Conservation (phyloP, 805 yeast genomes). For the Ogataea minuta region DNA sequence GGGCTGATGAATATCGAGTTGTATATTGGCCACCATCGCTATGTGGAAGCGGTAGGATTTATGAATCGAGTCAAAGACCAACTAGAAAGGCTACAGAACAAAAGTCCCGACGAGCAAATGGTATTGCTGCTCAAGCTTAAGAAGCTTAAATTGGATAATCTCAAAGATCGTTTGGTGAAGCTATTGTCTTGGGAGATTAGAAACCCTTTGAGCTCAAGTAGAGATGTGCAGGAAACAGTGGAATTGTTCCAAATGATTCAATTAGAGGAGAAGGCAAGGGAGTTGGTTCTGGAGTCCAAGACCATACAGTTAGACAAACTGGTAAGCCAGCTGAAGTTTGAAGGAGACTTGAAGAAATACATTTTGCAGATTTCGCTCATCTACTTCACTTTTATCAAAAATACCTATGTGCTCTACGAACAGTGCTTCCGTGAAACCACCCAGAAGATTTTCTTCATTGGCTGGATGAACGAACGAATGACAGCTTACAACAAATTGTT, state of each 20-base stretch:
- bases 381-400: conserved; percentile 56
- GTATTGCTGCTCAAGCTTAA: conserved; percentile 13
- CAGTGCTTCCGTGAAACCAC: conserved; percentile 41
- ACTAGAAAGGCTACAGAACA: conserved; percentile 16
- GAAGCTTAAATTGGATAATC: conserved; percentile 26
- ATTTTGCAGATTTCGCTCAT: conserved; percentile 62
- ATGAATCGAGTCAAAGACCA: conserved; percentile 25
- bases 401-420: conserved; percentile 55
- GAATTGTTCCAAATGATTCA: conserved; percentile 39
- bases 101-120: conserved; percentile 22
- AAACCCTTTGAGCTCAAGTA: conserved; percentile 18
- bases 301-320: conserved; percentile 46
- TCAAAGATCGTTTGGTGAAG: conserved; percentile 22
- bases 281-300: conserved; percentile 47
- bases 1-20: conserved; percentile 50
- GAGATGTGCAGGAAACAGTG: conserved; percentile 22
- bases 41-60: conserved; percentile 41
- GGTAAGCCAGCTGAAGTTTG: conserved; percentile 48
- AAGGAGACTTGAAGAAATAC: conserved; percentile 54
- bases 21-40: conserved; percentile 46
- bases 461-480: conserved; percentile 72
- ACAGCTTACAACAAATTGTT: conserved; percentile 57
- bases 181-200: conserved; percentile 24
- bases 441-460: conserved; percentile 45
- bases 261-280: conserved; percentile 47